Evolutionary conservation across 768 basidiomycete species (phyloP), one percentile per base, ranked within the genome.

Genomic region (Kwoniella bestiolae): DNA sequence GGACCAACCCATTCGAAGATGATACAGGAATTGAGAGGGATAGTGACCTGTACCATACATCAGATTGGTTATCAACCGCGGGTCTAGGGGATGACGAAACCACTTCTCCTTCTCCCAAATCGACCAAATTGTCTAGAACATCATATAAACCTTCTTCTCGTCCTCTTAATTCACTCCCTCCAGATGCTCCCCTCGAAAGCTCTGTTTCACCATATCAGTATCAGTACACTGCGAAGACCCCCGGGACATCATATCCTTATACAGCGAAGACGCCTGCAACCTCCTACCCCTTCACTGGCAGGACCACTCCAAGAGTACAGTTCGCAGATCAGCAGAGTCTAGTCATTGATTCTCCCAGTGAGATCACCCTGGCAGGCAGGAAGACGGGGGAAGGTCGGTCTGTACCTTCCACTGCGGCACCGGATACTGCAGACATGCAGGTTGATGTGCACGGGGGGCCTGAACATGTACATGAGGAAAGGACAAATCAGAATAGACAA

Each of bases 111-210:
- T n/a, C 11, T 7, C 14, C 46, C 11, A 25, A 21, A 7, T 21
- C 46, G n/a, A 21, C 18, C 16, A 5, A 47, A 47, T 47, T 21
- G 5, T 55, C 52, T 5, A 55, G 52, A 55, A 55, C 52, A 5
- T 55, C 52, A 18, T 55, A 55, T 35, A 55, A 55, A 35, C 52
- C 52, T 55, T 55, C 52, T 55, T 55, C 52, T 7, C 32, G 52
- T 34, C 52, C 52, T 55, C 29, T 51, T 7, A 16, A 51, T 25
- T 25, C 52, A 2, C 3, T 55, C 23, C 31, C 32, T 32, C 52
- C 31, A n/a, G 31, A 55, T 55, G 34, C 29, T 14, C 18, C 29
- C 38, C 38, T 41, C 38, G 5, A 41, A 41, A 4, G 18, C 32
- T 32, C 32, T 16, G 31, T 55, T 47, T 18, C 46, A 47, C 38